Conservation (phyloP, 495 filamentous ascomycete genomes). For the Penicillium riverlandense region DNA sequence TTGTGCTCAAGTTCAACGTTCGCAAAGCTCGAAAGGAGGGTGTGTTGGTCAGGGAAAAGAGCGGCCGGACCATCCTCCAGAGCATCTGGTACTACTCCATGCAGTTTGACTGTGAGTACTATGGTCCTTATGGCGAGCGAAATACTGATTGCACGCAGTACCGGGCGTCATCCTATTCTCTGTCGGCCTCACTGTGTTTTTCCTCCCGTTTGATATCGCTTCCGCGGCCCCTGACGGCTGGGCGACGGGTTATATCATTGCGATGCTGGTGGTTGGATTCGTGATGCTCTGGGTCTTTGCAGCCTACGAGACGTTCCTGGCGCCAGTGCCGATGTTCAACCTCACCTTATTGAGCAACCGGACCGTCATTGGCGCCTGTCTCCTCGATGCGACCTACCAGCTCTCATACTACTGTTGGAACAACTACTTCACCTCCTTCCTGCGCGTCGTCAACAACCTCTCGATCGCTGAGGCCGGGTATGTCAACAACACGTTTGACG, state of each 20-base stretch:
- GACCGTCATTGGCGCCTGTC: slow-evolving; percentile 51
- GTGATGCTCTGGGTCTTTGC: slow-evolving; percentile 45
- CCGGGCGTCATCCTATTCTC: slow-evolving; percentile 48
- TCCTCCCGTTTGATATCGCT: slow-evolving; percentile 47
- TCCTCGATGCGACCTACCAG: slow-evolving; percentile 43
- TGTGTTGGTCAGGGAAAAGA: slow-evolving; percentile 22
- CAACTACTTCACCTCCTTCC: slow-evolving; percentile 52
- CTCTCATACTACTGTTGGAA: slow-evolving; percentile 39
- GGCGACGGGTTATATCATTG: slow-evolving; percentile 40
- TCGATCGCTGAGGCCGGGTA: slow-evolving; percentile 45
- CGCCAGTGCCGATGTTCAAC: slow-evolving; percentile 46
- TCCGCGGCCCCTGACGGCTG: slow-evolving; percentile 27
- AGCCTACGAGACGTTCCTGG: slow-evolving; percentile 45
- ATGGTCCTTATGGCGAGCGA: too few relatives aligned
- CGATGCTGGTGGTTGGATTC: slow-evolving; percentile 47
- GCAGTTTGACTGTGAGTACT: slow-evolving; percentile 22
- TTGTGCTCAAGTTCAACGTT: slow-evolving; percentile 29
- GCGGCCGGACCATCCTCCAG: slow-evolving; percentile 8
- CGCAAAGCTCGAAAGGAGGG: slow-evolving; percentile 43
- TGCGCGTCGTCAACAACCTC: slow-evolving; percentile 58
- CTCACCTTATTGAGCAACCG: slow-evolving; percentile 32
- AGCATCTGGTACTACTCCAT: slow-evolving; percentile 13
- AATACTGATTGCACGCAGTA: too few relatives aligned
- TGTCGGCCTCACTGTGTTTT: slow-evolving; percentile 50
- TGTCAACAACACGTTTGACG: slow-evolving; percentile 40